Evolutionary conservation across 176 grass and related monocot species (phyloP).

Genomic region (Oryza brachyantha): DNA sequence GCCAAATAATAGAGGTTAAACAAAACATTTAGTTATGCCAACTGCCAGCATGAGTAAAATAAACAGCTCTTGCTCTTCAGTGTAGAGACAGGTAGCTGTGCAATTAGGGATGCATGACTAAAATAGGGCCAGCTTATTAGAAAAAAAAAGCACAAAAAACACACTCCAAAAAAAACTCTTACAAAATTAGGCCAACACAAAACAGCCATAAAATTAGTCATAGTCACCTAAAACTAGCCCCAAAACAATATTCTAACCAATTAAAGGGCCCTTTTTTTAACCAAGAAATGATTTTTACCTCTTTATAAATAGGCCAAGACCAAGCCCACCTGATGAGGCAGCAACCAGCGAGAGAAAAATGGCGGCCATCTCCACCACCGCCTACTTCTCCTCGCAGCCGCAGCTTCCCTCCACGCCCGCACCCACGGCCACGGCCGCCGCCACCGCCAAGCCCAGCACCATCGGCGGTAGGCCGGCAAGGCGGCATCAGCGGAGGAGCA

Average conservation of each 20-base stretch:
- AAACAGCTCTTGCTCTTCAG: not conserved
- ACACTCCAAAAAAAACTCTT: not conserved
- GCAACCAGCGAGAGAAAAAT: slow-evolving; percentile 16
- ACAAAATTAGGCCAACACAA: slow-evolving; percentile 2
- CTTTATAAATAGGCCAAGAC: slow-evolving; percentile 40
- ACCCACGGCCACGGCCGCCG: too few relatives aligned
- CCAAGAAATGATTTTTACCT: not conserved
- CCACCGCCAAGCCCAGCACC: not conserved
- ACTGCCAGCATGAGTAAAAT: not conserved
- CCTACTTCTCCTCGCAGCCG: slow-evolving; percentile 52
- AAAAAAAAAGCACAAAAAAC: not conserved
- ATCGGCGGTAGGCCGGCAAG: not conserved
- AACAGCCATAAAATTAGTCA: not conserved
- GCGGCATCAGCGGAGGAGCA: not conserved
- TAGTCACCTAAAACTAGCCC: not conserved
- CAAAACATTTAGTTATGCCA: too few relatives aligned
- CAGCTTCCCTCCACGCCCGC: slow-evolving; percentile 17
- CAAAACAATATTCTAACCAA: not conserved
- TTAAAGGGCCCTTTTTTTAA: not conserved
- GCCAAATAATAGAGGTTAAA: too few relatives aligned
- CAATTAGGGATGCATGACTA: not conserved
- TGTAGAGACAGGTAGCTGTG: not conserved
- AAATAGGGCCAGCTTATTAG: not conserved
- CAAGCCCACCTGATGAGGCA: not conserved
- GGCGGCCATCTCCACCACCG: slow-evolving; percentile 36